Evolutionary conservation across 2,329 filamentous ascomycete species (phyloP).

Genomic region (Catunica adiposa): DNA sequence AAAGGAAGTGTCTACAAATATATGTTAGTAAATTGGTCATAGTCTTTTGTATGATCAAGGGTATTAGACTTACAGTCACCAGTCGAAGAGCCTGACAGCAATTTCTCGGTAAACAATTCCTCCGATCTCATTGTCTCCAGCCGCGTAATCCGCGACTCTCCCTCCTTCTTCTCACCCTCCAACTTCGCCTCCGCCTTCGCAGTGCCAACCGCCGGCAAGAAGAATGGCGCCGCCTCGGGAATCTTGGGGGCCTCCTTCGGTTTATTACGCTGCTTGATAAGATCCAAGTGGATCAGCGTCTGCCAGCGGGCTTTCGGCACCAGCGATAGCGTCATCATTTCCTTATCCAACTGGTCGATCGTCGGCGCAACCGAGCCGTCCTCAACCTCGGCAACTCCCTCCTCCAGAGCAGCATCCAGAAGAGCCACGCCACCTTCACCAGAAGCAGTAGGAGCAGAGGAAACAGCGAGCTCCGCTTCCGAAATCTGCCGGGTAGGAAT

Average conservation of each 20-base stretch:
- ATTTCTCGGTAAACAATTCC: conserved; percentile 40
- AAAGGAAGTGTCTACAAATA: conserved; percentile 41
- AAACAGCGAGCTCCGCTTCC: conserved; percentile 51
- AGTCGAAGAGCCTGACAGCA: conserved; percentile 35
- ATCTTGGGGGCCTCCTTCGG: conserved; percentile 81
- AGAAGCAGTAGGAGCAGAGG: conserved; percentile 56
- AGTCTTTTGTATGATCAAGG: neutral
- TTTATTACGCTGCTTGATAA: conserved; percentile 87
- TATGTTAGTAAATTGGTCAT: conserved; percentile 16
- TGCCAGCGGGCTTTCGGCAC: conserved; percentile 90
- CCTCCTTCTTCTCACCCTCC: conserved; percentile 24
- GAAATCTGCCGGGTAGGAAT: conserved; percentile 73
- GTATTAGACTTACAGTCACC: conserved; percentile 41
- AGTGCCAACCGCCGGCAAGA: conserved; percentile 50
- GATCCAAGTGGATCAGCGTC: conserved; percentile 77
- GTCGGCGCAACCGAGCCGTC: conserved; percentile 29
- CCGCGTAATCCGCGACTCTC: conserved; percentile 50
- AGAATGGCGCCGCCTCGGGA: conserved; percentile 91
- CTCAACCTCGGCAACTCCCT: conserved; percentile 30
- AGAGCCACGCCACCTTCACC: conserved; percentile 65
- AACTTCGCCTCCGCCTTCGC: conserved; percentile 20
- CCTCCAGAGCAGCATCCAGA: conserved; percentile 26
- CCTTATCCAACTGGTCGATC: conserved; percentile 59
- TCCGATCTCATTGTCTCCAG: conserved; percentile 43
- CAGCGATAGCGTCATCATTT: conserved; percentile 76